These are phyloP conservation scores for Candida pseudoglaebosa DNA, from an alignment of 805 yeast genomes.

Conservation along the genomic window DNA sequence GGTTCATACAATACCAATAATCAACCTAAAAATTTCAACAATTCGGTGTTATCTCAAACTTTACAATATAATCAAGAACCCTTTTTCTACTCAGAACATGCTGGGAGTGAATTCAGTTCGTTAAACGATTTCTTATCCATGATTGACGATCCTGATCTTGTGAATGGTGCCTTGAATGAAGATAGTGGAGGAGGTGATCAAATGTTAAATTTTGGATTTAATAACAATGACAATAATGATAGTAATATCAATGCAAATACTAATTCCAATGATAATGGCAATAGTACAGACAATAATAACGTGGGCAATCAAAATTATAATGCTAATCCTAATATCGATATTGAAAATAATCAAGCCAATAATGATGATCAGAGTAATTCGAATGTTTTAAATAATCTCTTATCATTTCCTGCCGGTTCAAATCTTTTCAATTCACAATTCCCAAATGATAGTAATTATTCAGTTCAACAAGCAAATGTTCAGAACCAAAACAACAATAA, in stretches of 20 bases:
- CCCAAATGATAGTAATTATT: slow-evolving; percentile 8
- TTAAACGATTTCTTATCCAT: slow-evolving; percentile 83
- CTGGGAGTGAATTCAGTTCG: slow-evolving; percentile 88
- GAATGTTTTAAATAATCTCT: slow-evolving; percentile 15
- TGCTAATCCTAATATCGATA: not conserved
- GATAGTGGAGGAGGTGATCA: slow-evolving; percentile 17
- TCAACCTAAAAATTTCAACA: slow-evolving; percentile 12
- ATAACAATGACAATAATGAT: slow-evolving; percentile 4
- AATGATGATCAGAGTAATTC: slow-evolving; percentile 11
- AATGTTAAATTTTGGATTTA: slow-evolving; percentile 20
- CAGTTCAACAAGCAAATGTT: slow-evolving; percentile 2
- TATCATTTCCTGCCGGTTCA: slow-evolving; percentile 29
- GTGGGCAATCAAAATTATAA: not conserved
- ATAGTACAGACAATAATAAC: not conserved
- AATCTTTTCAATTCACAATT: slow-evolving; percentile 16
- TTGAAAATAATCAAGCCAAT: slow-evolving; percentile 1
- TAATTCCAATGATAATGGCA: not conserved
- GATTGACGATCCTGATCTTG: slow-evolving; percentile 81
- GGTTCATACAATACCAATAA: slow-evolving; percentile 6
- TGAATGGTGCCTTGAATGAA: slow-evolving; percentile 40
- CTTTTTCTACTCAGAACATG: slow-evolving; percentile 83
- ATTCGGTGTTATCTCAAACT: slow-evolving; percentile 35
- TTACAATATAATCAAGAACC: slow-evolving; percentile 60
- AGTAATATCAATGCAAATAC: not conserved
- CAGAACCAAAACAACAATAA: slow-evolving; percentile 9